Evolutionary conservation across 805 yeast species (phyloP).

Genomic region (Soucietia sequanensis): DNA sequence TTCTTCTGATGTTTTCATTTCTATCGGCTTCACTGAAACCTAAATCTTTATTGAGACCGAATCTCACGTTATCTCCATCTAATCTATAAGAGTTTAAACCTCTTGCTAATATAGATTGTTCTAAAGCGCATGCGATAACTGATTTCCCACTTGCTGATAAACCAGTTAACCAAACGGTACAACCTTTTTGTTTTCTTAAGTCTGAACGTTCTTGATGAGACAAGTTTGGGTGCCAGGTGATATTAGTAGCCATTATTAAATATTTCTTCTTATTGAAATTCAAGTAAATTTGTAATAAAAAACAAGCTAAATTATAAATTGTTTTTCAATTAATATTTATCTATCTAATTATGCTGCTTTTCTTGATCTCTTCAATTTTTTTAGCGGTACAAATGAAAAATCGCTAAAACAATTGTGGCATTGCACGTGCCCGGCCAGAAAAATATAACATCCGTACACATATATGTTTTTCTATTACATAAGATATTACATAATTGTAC

Average conservation of each 20-base stretch:
- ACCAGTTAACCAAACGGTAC: constrained; percentile 94
- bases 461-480: too few relatives aligned
- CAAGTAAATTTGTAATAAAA: too few relatives aligned
- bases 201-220: constrained; percentile 76
- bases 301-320: too few relatives aligned
- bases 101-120: constrained; percentile 70
- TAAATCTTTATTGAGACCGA: constrained; percentile 91
- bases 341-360: too few relatives aligned
- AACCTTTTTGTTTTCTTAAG: constrained; percentile 77
- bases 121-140: constrained; percentile 93
- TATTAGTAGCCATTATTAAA: constrained; percentile 80
- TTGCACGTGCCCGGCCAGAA: too few relatives aligned
- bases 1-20: constrained; percentile 92
- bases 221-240: constrained; percentile 93
- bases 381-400: too few relatives aligned
- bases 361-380: too few relatives aligned
- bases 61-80: constrained; percentile 93
- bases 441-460: too few relatives aligned
- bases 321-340: too few relatives aligned
- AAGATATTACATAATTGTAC: too few relatives aligned
- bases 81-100: constrained; percentile 78
- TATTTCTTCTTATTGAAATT: too few relatives aligned
- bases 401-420: too few relatives aligned
- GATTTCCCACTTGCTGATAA: constrained; percentile 93
- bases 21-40: constrained; percentile 92